phyloP scores from a whole-genome alignment of 176 grass and related monocot species.

The Pontederia crassipes region DNA sequence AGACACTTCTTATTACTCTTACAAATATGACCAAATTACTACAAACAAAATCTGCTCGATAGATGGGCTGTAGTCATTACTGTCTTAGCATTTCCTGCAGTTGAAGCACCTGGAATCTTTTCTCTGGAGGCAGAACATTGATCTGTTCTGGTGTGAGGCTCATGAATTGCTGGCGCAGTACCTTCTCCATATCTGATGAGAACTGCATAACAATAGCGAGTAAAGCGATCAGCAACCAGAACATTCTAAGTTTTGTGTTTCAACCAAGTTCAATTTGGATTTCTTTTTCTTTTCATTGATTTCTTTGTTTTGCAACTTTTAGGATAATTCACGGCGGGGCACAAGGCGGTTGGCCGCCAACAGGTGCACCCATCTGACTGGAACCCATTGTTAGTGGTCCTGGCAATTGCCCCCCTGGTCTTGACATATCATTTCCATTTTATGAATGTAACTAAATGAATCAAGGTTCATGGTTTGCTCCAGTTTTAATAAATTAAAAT shows the following conservation, averaged over 20 bases:
- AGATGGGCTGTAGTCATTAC: constrained; percentile 2
- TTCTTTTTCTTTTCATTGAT: too few relatives aligned
- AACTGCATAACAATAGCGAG: constrained; percentile 38
- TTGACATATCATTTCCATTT: constrained; percentile 20
- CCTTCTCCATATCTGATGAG: constrained; percentile 82
- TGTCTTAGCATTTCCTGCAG: constrained; percentile 69
- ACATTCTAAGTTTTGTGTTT: background rate
- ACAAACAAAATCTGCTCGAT: too few relatives aligned
- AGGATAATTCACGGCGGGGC: constrained; percentile 30
- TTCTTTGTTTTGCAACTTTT: too few relatives aligned
- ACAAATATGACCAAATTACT: too few relatives aligned
- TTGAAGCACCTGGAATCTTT: constrained; percentile 90
- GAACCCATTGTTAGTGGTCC: constrained; percentile 44
- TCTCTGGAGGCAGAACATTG: constrained; percentile 73
- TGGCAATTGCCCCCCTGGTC: constrained; percentile 33
- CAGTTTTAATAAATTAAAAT: too few relatives aligned
- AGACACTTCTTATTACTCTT: too few relatives aligned
- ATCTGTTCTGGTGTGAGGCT: constrained; percentile 80
- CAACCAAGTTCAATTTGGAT: too few relatives aligned
- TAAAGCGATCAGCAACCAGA: background rate
- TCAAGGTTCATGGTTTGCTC: too few relatives aligned
- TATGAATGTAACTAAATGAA: too few relatives aligned
- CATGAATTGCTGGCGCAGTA: constrained; percentile 83
- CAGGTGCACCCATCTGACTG: constrained; percentile 48
- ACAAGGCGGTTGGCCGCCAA: constrained; percentile 36